Conservation (phyloP, 2,329 filamentous ascomycete species). For the Colletotrichum eleusines region DNA sequence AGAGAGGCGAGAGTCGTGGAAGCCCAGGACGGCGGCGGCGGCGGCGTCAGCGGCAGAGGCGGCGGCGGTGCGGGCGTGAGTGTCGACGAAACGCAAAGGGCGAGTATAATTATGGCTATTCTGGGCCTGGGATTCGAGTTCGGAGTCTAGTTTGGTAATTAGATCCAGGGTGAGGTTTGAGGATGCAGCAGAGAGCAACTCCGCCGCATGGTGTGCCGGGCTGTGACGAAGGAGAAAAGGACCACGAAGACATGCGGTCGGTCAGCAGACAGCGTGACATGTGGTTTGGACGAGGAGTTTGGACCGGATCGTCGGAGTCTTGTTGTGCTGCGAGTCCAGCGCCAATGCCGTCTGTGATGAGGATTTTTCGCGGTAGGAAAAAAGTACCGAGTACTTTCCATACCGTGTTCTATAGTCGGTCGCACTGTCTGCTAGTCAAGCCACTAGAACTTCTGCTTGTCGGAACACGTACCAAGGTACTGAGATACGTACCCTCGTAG, state of each 20-base stretch:
- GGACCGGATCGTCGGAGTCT: slow-evolving; percentile 42
- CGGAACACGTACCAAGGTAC: too few species aligned
- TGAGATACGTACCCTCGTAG: too few species aligned
- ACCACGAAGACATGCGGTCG: slow-evolving; percentile 42
- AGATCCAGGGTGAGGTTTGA: slow-evolving; percentile 68
- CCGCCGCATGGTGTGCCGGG: slow-evolving; percentile 66
- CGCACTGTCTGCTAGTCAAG: slow-evolving; percentile 23
- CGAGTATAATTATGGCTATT: slow-evolving; percentile 44
- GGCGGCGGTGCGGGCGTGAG: slow-evolving; percentile 43
- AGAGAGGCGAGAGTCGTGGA: slow-evolving; percentile 50
- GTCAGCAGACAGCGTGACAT: slow-evolving; percentile 41
- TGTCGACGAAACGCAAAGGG: slow-evolving; percentile 42
- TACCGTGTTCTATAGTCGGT: not conserved
- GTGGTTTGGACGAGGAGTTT: slow-evolving; percentile 39
- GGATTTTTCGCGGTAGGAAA: slow-evolving; percentile 37
- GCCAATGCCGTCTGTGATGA: slow-evolving; percentile 24
- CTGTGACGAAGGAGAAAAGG: slow-evolving; percentile 37
- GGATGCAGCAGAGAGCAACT: slow-evolving; percentile 67
- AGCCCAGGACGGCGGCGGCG: slow-evolving; percentile 41
- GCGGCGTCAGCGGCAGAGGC: slow-evolving; percentile 42
- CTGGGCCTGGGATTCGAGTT: slow-evolving; percentile 50
- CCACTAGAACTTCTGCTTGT: too few species aligned
- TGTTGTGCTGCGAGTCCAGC: slow-evolving; percentile 41
- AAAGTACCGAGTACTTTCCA: slow-evolving; percentile 34
- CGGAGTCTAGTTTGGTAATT: slow-evolving; percentile 56